phyloP scores from a whole-genome alignment of 345 rosid species.

The Capsella bursapastoris region DNA sequence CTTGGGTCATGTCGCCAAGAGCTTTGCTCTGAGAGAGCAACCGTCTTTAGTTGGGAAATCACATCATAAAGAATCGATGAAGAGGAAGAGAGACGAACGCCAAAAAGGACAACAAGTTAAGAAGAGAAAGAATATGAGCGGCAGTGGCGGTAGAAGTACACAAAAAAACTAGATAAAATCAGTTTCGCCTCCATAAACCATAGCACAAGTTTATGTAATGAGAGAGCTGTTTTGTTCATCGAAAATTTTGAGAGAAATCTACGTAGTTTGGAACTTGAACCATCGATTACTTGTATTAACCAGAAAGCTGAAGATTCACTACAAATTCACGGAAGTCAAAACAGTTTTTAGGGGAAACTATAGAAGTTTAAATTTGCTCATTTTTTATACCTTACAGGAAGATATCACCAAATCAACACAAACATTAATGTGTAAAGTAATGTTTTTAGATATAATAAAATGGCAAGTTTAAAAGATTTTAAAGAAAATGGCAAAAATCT shows the following conservation, averaged over 20 bases:
- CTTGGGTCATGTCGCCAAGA: conserved; percentile 94
- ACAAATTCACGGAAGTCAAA: background rate
- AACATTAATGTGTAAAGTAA: no score
- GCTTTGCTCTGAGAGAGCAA: conserved; percentile 90
- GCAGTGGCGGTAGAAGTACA: conserved; percentile 22
- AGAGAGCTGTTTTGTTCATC: conserved; percentile 31
- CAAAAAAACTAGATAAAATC: conserved; percentile 24
- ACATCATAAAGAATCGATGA: conserved; percentile 76
- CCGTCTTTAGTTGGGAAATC: conserved; percentile 84
- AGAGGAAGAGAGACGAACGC: conserved; percentile 82
- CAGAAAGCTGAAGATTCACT: background rate
- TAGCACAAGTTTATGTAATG: conserved; percentile 25
- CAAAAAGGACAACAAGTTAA: conserved; percentile 49
- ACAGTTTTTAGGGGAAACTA: background rate
- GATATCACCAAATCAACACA: no score
- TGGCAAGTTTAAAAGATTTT: no score
- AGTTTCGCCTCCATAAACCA: background rate
- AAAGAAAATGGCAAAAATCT: no score
- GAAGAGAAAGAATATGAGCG: conserved; percentile 50
- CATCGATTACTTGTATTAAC: background rate
- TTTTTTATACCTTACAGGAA: no score
- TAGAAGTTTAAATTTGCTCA: background rate
- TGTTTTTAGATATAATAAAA: no score
- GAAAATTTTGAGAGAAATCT: conserved; percentile 28
- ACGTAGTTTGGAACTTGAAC: background rate